Evolutionary conservation across 345 rosid species (phyloP), one percentile per base, ranked within the genome.

Genomic region (Dimocarpus longan): DNA sequence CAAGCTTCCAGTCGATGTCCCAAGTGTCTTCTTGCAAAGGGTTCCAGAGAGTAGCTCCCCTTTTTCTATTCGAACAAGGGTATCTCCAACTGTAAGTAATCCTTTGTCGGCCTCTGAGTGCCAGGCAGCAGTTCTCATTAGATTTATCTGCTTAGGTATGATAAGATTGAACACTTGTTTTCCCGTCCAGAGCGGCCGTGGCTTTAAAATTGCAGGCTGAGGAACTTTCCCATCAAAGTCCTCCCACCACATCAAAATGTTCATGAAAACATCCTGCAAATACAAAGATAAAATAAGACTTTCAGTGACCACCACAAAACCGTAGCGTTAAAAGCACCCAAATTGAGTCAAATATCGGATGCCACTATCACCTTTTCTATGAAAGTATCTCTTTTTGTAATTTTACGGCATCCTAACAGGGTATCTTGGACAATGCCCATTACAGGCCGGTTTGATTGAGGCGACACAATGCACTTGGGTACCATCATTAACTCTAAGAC

Each of bases 341-440:
- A 44, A 71, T n/a, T 16, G n/a, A 70, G 70, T 1, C 13, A 72
- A 65, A 40, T 60, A 28, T 2, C 44, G n/a, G 32, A 54, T 52
- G 68, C 43, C 18, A 80, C 52, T 46, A 40, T 80, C 84, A 95
- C 99, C 96, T 93, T 95, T 83, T 95, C 99, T 22, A 95, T 95
- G 83, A 95, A 95, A 72, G 99, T 92, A 82, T 95, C 99, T 84
- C 99, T 91, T 88, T 94, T 95, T 75, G 99, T 95, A 78, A 95
- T 92, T 82, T 95, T 95, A 69, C 99, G 98, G 77, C 99, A 93
- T 68, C 99, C 99, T 76, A 95, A 68, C 75, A 95, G 99, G 0
- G 99, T 87, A 82, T 95, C 99, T 89, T 95, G 99, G 78, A 95
- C 99, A 73, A 95, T 95, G 46, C 99, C 99, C 99, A 95, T 95